These are phyloP conservation scores for Ehretia macrophylla DNA, from an alignment of 257 asterid species.

Conservation along the genomic window DNA sequence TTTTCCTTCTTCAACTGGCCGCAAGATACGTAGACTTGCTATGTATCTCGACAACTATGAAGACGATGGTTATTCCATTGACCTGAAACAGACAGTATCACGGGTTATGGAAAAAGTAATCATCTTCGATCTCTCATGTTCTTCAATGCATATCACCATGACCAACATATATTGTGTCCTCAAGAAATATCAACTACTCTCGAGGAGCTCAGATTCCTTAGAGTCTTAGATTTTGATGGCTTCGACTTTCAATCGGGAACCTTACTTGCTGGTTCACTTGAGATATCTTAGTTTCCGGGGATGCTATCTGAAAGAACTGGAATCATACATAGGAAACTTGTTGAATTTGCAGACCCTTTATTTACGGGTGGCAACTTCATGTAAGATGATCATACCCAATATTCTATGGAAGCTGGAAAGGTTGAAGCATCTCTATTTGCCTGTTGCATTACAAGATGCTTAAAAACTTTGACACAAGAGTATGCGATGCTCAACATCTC, in stretches of 20 bases:
- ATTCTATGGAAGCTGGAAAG: background rate
- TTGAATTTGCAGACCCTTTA: conserved; percentile 11
- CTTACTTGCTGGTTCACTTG: conserved; percentile 26
- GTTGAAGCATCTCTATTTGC: conserved; percentile 26
- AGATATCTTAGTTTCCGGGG: conserved; percentile 11
- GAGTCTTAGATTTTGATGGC: conserved; percentile 23
- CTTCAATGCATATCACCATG: background rate
- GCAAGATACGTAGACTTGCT: background rate
- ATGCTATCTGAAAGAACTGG: conserved; percentile 9
- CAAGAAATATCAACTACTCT: background rate
- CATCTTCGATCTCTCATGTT: conserved; percentile 1
- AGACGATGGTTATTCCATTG: background rate
- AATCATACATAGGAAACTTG: conserved; percentile 5
- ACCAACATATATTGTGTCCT: background rate
- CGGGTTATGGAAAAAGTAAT: background rate
- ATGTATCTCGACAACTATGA: background rate
- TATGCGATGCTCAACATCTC: conserved; percentile 13
- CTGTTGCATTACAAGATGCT: conserved; percentile 10
- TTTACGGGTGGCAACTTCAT: conserved; percentile 8
- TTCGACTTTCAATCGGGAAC: conserved; percentile 7
- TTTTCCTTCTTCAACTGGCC: background rate
- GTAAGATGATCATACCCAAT: conserved; percentile 5
- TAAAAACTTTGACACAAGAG: conserved; percentile 15
- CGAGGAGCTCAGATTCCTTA: conserved; percentile 15
- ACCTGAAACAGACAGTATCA: background rate